These are phyloP conservation scores for Eremothecium gossypii DNA, from an alignment of 1,139 yeast species.

Conservation along the genomic window DNA sequence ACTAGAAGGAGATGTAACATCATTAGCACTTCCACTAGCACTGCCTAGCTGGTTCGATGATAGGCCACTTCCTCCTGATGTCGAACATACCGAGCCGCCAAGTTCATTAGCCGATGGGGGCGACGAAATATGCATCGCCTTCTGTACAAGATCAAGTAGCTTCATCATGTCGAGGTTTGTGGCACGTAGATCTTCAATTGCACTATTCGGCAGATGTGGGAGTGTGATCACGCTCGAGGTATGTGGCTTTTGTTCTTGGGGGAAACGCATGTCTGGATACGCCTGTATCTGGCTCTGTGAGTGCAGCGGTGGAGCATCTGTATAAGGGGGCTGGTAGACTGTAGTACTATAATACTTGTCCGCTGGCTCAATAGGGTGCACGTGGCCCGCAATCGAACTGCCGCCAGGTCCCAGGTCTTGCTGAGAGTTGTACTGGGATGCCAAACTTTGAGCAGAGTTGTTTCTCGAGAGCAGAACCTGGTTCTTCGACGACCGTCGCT, in stretches of 20 bases:
- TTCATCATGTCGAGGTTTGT: slow-evolving; percentile 44
- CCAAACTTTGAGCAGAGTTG: slow-evolving; percentile 8
- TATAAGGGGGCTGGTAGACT: not conserved
- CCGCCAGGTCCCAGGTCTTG: slow-evolving; percentile 4
- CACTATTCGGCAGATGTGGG: slow-evolving; percentile 37
- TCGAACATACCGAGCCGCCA: too few relatives aligned
- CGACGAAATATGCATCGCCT: slow-evolving; percentile 7
- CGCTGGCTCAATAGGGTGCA: not conserved
- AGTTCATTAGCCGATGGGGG: not conserved
- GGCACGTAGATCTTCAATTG: slow-evolving; percentile 38
- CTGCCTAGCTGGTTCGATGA: not conserved
- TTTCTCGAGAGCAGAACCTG: slow-evolving; percentile 6
- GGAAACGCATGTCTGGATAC: slow-evolving; percentile 1
- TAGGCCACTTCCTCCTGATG: not conserved
- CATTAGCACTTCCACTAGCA: not conserved
- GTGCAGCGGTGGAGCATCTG: slow-evolving; percentile 2
- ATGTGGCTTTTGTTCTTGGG: slow-evolving; percentile 1
- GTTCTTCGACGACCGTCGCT: slow-evolving; percentile 55
- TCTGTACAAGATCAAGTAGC: slow-evolving; percentile 40
- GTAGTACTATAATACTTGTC: not conserved
- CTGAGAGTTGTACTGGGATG: slow-evolving; percentile 5
- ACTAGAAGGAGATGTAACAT: slow-evolving; percentile 5
- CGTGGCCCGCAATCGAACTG: not conserved
- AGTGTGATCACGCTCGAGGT: slow-evolving; percentile 16
- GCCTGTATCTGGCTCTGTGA: slow-evolving; percentile 8